Conservation (phyloP, 1,284 basidiomycete species). For the Neolentinus lepideus region DNA sequence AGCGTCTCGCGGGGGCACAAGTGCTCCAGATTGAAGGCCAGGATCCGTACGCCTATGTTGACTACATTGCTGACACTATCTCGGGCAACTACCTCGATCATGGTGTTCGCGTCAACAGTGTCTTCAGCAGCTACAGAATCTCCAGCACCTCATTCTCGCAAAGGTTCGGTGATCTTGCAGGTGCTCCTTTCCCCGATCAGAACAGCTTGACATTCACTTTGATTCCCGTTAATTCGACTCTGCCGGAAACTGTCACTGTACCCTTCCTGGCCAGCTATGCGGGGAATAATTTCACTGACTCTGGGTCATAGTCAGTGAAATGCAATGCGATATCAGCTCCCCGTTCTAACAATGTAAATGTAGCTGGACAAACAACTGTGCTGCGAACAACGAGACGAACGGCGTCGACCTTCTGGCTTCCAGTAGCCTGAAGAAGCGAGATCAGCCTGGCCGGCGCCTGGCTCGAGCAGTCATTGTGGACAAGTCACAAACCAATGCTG, state of each 20-base stretch:
- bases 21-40: conserved; percentile 48
- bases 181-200: conserved; percentile 40
- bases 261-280: conserved; percentile 45
- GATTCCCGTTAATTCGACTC: conserved; percentile 37
- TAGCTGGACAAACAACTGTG: conserved; percentile 59
- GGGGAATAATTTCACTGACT: conserved; percentile 43
- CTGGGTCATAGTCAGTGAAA: conserved; percentile 40
- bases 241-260: conserved; percentile 40
- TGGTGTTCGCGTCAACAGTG: conserved; percentile 56
- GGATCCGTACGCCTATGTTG: conserved; percentile 49
- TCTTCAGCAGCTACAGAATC: conserved; percentile 54
- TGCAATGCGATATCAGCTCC: not conserved
- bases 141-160: conserved; percentile 40
- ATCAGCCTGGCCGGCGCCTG: conserved; percentile 16
- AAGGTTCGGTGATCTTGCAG: conserved; percentile 54
- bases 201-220: conserved; percentile 39
- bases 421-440: conserved; percentile 6
- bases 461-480: conserved; percentile 39
- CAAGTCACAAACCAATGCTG: conserved; percentile 29
- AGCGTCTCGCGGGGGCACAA: conserved; percentile 51
- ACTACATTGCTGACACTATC: conserved; percentile 46
- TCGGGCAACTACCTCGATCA: conserved; percentile 60
- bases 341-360: not conserved
- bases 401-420: conserved; percentile 39
- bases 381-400: conserved; percentile 44